Conservation (phyloP, 2,329 filamentous ascomycete species). For the Diaporthe ampelina region DNA sequence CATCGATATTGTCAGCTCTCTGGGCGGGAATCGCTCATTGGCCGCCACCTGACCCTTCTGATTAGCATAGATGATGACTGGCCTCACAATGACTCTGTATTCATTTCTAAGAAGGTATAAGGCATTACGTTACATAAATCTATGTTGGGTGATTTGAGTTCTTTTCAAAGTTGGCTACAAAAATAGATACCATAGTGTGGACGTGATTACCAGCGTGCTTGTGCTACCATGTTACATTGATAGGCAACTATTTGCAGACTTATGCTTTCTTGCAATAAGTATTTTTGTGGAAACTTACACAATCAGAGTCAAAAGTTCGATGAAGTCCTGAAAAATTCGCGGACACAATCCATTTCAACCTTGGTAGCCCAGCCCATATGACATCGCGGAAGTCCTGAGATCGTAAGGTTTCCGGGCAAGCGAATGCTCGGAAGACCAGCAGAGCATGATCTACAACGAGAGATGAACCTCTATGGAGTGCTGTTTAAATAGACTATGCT, state of each 20-base stretch:
- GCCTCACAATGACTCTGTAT: background rate
- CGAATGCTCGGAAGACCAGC: background rate
- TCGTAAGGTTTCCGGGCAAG: background rate
- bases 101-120: background rate
- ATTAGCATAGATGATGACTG: no score
- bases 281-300: background rate
- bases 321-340: accelerated
- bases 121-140: background rate
- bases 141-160: background rate
- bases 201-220: no score
- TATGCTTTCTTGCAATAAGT: background rate
- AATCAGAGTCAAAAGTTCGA: background rate
- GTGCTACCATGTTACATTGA: no score
- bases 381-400: no score
- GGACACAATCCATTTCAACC: background rate
- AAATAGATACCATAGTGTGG: background rate
- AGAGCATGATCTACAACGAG: background rate
- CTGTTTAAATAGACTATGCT: background rate
- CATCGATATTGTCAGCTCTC: no score
- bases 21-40: no score
- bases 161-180: background rate
- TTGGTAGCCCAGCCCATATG: background rate
- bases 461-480: accelerated
- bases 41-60: background rate
- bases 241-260: background rate